Conservation (phyloP, 495 filamentous ascomycete species). For the Venustampulla echinocandica region DNA sequence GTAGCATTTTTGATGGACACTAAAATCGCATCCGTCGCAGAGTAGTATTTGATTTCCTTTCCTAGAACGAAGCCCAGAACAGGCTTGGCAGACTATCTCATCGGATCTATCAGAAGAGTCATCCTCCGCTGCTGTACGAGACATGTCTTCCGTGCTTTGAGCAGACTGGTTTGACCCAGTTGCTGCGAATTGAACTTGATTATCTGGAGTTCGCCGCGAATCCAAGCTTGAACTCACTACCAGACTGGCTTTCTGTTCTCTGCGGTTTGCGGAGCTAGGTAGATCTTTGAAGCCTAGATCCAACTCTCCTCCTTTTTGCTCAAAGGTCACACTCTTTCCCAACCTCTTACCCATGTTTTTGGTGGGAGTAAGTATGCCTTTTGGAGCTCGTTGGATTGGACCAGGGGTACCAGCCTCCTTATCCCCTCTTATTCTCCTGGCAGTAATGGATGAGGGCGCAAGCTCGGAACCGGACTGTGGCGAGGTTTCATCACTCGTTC, state of each 20-base stretch:
- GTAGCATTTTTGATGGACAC: slow-evolving; percentile 85
- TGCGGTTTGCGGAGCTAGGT: slow-evolving; percentile 7
- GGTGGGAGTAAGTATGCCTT: slow-evolving; percentile 20
- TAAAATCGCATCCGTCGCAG: slow-evolving; percentile 81
- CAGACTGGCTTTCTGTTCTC: background rate
- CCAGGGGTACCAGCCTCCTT: background rate
- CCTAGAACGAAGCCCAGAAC: slow-evolving; percentile 2
- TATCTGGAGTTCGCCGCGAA: too few species aligned
- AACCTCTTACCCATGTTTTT: slow-evolving; percentile 8
- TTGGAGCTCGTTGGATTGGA: too few species aligned
- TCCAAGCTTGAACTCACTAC: too few species aligned
- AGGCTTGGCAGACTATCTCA: slow-evolving; percentile 7
- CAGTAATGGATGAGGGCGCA: too few species aligned
- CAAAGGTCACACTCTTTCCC: slow-evolving; percentile 19
- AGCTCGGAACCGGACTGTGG: too few species aligned
- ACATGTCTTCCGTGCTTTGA: background rate
- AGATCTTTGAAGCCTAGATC: slow-evolving; percentile 23
- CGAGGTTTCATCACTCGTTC: too few species aligned
- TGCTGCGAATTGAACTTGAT: too few species aligned
- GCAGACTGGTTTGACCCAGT: background rate
- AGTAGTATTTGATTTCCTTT: slow-evolving; percentile 63
- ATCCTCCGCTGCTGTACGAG: background rate
- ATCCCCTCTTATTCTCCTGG: background rate
- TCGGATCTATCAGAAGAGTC: slow-evolving; percentile 2
- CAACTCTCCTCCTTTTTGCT: slow-evolving; percentile 6